phyloP scores from a whole-genome alignment of 768 basidiomycete species.

The Mycena crocata region DNA sequence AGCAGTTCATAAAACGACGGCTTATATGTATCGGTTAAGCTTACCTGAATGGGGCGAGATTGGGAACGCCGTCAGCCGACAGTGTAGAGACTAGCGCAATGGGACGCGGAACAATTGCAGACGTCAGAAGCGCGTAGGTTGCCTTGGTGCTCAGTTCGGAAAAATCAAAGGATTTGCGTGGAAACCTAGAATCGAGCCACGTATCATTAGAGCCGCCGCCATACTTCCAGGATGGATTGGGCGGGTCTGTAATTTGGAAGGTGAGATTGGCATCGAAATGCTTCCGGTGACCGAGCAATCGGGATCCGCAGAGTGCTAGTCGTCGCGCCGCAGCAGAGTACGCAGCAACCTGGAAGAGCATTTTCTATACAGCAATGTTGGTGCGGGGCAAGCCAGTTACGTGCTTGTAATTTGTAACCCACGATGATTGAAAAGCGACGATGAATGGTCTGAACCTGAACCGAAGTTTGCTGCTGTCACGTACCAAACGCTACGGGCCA shows the following conservation, averaged over 20 bases:
- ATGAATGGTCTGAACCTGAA: no score
- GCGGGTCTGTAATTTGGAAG: conserved; percentile 50
- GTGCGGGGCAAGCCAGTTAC: not conserved
- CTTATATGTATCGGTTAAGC: not conserved
- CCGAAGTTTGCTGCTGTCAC: no score
- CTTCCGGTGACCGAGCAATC: conserved; percentile 2
- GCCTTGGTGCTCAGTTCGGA: conserved; percentile 32
- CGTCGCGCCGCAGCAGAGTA: conserved; percentile 2
- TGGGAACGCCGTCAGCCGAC: conserved; percentile 60
- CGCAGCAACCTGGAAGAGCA: not conserved
- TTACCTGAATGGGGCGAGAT: conserved; percentile 77
- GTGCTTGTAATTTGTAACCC: no score
- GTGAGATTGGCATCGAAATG: conserved; percentile 37
- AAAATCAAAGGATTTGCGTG: conserved; percentile 57
- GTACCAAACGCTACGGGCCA: no score
- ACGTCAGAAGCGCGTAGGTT: conserved; percentile 64
- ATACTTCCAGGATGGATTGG: conserved; percentile 56
- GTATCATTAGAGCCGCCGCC: conserved; percentile 48
- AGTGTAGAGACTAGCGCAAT: conserved; percentile 75
- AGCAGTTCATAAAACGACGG: not conserved
- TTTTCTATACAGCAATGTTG: not conserved
- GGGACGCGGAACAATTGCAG: conserved; percentile 72
- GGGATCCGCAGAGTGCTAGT: not conserved
- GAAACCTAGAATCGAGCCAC: conserved; percentile 35
- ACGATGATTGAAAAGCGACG: no score